Evolutionary conservation across 192 early-diverging fungal genomes (phyloP).

Genomic region (Phycomyces blakesleeanus): DNA sequence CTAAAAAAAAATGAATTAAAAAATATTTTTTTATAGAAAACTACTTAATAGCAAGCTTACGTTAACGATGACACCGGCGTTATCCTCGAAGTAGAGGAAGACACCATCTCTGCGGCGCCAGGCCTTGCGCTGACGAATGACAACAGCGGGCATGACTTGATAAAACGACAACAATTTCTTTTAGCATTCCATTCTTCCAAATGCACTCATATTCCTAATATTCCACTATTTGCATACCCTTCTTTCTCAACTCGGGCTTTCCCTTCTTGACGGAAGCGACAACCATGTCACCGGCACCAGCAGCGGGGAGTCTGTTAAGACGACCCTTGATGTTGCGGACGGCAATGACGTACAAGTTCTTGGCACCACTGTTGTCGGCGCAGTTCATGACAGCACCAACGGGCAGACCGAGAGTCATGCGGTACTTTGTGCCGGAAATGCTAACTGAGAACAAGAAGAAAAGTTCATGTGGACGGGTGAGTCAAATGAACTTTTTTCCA

Average conservation of each 20-base stretch:
- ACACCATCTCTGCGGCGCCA: conserved; percentile 99
- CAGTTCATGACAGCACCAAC: conserved; percentile 98
- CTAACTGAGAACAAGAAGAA: conserved; percentile 38
- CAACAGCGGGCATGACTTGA: conserved; percentile 94
- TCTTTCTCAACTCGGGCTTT: conserved; percentile 99
- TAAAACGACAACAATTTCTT: neutral
- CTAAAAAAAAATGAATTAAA: no score
- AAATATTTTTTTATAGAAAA: neutral
- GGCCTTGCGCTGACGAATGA: conserved; percentile 98
- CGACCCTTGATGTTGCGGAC: conserved; percentile 94
- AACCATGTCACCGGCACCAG: conserved; percentile 98
- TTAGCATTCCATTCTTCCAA: neutral
- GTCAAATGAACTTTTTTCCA: neutral
- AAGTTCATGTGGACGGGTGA: neutral
- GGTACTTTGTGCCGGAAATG: conserved; percentile 92
- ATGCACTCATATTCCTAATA: neutral
- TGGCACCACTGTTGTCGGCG: conserved; percentile 99
- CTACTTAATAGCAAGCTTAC: neutral
- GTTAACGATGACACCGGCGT: conserved; percentile 99
- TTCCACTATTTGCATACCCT: conserved; percentile 60
- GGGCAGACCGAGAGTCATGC: conserved; percentile 97
- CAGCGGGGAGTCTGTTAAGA: conserved; percentile 95
- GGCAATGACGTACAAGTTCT: conserved; percentile 99
- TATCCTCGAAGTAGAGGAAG: conserved; percentile 99
- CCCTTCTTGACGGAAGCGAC: conserved; percentile 99